Evolutionary conservation across 768 basidiomycete species (phyloP), one percentile per base, ranked within the genome.

Genomic region (Phaffia australis): DNA sequence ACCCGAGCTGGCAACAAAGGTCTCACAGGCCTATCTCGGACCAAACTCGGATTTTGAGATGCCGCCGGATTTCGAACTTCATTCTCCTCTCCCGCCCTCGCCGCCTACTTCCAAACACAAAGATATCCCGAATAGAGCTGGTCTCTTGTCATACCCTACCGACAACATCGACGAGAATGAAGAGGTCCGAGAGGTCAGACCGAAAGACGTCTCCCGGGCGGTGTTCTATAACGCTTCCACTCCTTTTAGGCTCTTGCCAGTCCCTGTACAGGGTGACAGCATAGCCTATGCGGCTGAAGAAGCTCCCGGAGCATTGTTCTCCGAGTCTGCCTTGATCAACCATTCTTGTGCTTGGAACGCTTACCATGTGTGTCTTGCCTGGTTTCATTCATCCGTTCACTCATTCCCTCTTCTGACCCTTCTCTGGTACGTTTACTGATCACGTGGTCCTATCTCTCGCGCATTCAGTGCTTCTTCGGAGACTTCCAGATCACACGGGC

Each of bases 141-240:
- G 35, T 11, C 35, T 42, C 35, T 42, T 42, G 11, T 42, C 35
- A 11, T 42, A 5, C 35, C 35, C 32, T 7, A 49, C 57, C 51
- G 50, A 56, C 19, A 11, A 42, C 11, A 11, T 5, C 35, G 35
- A 42, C 35, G 35, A 42, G 11, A 11, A 42, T 11, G 35, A 42
- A 11, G 11, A 42, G 35, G 11, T 11, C 4, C 35, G 35, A 11
- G 11, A 4, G 35, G 35, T 42, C 35, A 42, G 35, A 42, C 25
- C 54, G 30, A 23, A 21, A 35, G 55, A 60, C 14, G 25, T 67
- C 48, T 50, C 47, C 60, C 25, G 48, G 16, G 66, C 66, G 2
- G 56, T 51, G 55, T 62, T 61, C 66, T 67, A 55, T 35, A 67
- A 67, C 55, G 66, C 66, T 1, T 62, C 60, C 21, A 32, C 49